phyloP scores from a whole-genome alignment of 257 asterid species.

The Petrea volubilis region DNA sequence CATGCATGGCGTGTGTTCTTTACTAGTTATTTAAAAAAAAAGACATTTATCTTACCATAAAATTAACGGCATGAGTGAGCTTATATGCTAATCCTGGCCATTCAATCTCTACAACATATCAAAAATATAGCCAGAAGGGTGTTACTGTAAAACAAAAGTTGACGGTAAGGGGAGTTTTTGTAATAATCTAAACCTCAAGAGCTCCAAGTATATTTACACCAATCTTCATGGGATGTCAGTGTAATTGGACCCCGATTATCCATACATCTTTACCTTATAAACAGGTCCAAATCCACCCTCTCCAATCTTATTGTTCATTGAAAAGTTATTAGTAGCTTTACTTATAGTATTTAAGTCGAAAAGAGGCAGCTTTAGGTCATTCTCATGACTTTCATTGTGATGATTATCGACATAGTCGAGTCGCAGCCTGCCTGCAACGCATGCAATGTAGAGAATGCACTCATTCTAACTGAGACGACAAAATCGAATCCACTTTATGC shows the following conservation, averaged over 20 bases:
- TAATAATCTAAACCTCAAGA: too few relatives aligned
- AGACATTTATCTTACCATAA: too few relatives aligned
- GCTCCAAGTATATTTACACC: too few relatives aligned
- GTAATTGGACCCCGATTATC: not conserved
- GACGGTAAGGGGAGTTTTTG: too few relatives aligned
- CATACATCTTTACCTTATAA: conserved; percentile 16
- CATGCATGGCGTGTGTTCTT: too few relatives aligned
- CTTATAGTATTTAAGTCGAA: conserved; percentile 16
- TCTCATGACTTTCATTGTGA: not conserved
- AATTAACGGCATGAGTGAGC: too few relatives aligned
- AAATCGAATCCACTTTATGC: not conserved
- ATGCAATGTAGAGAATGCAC: not conserved
- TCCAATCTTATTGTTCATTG: conserved; percentile 25
- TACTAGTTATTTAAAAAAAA: too few relatives aligned
- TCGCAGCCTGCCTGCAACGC: conserved; percentile 14
- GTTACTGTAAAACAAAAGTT: too few relatives aligned
- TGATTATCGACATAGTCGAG: conserved; percentile 6
- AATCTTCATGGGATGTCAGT: too few relatives aligned
- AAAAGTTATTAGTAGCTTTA: conserved; percentile 28
- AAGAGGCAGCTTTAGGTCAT: conserved; percentile 29
- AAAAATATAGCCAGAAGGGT: too few relatives aligned
- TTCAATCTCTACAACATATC: too few relatives aligned
- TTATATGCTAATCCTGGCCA: too few relatives aligned
- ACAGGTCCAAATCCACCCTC: conserved; percentile 42
- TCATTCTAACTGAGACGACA: not conserved